Conservation (phyloP, 768 basidiomycete species). For the Crucibulum laeve region DNA sequence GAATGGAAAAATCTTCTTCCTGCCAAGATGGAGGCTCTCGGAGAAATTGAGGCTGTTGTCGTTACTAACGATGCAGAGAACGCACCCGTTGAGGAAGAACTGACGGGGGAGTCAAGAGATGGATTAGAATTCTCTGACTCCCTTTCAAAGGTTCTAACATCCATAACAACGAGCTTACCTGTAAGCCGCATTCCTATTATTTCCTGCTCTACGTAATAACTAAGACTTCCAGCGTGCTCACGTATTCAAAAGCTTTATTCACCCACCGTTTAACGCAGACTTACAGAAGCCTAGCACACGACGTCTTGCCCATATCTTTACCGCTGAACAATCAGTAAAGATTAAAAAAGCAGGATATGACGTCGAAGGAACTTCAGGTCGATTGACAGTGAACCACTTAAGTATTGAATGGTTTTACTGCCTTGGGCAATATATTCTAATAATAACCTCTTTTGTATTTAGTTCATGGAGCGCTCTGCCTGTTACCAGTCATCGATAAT, state of each 20-base stretch:
- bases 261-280: constrained; percentile 10
- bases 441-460: background rate
- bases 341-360: constrained; percentile 9
- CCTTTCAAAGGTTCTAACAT: constrained; percentile 10
- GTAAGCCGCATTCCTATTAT: constrained; percentile 3
- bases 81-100: too few relatives aligned
- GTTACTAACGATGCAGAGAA: constrained; percentile 4
- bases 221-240: constrained; percentile 8
- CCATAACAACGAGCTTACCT: constrained; percentile 8
- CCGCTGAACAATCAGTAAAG: constrained; percentile 8
- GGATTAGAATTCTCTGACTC: constrained; percentile 11
- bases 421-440: background rate
- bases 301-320: constrained; percentile 10
- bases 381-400: constrained; percentile 14
- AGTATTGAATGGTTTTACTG: constrained; percentile 2
- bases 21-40: constrained; percentile 10
- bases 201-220: too few relatives aligned
- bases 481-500: constrained; percentile 12
- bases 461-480: constrained; percentile 12
- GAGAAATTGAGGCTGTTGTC: constrained; percentile 9
- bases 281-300: constrained; percentile 11
- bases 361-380: constrained; percentile 4
- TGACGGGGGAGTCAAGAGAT: constrained; percentile 10
- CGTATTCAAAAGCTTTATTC: constrained; percentile 12
- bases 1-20: constrained; percentile 8